Percentiles rank a stretch among this genome's conserved stretches.
These are phyloP conservation scores for Cyberlindnera americana DNA, from an alignment of 805 yeast species.

Conservation along the genomic window DNA sequence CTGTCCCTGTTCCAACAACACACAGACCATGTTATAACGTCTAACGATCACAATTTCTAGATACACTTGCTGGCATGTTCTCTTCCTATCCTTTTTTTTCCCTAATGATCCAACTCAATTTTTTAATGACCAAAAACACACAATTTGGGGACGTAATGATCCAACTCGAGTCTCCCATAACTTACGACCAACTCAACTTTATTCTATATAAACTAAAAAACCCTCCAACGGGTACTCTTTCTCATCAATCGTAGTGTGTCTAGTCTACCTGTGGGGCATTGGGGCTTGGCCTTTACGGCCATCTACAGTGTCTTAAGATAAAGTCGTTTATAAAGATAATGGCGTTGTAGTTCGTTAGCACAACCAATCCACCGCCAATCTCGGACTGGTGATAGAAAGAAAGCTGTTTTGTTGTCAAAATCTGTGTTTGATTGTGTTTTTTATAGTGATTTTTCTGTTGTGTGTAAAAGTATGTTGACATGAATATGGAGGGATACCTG, in stretches of 20 bases:
- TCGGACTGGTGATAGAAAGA: not conserved
- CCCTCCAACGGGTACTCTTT: conserved; percentile 14
- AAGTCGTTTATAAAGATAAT: conserved; percentile 8
- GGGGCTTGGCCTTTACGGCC: no score
- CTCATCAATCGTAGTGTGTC: not conserved
- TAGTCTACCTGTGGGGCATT: not conserved
- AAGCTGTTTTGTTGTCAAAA: conserved; percentile 3
- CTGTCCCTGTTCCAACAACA: conserved; percentile 11
- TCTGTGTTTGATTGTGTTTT: conserved; percentile 2
- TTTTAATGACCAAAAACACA: conserved; percentile 2
- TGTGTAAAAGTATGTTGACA: no score
- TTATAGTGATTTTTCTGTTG: not conserved
- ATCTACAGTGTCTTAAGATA: no score
- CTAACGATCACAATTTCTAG: not conserved
- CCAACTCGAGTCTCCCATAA: conserved; percentile 13
- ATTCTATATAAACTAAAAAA: not conserved
- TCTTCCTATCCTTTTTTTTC: not conserved
- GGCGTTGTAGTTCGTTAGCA: conserved; percentile 5
- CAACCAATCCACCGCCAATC: not conserved
- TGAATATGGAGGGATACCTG: conserved; percentile 6
- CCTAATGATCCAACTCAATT: conserved; percentile 15
- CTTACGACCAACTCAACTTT: conserved; percentile 4
- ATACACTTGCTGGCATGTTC: conserved; percentile 6
- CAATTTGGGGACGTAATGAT: conserved; percentile 8
- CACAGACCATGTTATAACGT: conserved; percentile 2